Evolutionary conservation across 306 rosid genomes (phyloP), one percentile per base, ranked within the genome.

Genomic region (Elaeagnus macrophylla): DNA sequence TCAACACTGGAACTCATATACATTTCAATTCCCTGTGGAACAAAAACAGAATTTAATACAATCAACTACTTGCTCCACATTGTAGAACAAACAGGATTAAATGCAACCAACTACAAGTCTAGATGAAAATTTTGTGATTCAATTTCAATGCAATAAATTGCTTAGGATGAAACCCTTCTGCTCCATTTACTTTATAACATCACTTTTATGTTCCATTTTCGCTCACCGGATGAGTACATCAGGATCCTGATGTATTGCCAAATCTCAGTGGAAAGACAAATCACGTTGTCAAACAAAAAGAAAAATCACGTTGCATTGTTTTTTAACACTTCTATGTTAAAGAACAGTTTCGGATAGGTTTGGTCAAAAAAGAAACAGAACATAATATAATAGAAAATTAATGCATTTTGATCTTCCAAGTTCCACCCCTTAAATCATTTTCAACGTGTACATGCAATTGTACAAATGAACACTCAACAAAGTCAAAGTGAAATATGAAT

Each of bases 21-120:
- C 99, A 93, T 93, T 79, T 93, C 96, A 60, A 93, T 76, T 70
- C 96, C 99, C 99, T 93, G 90, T 59, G 57, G 17, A 15, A 56
- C 62, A 71, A 48, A 59, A 36, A 32, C 53, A 62, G 46, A 39
- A 45, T 11, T 73, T 46, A 53, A 65, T 41, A 61, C 35, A 55
- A 60, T 53, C 14, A 35, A 40, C 59, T 6, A 58, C 46, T 8
- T 20, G 46, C 60, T 17, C 19, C 48, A 54, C 17, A 45, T 48
- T 16, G 50, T 2, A 17, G 40, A 46, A 14, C 41, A 35, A 16
- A 53, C 54, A 46, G 44, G 17, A 32, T 51, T 44, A 14, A 49
- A 15, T 9, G 15, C 13, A 45, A 11, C 13, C 13, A 10, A 11
- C 8, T 12, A 45, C 12, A 10, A 45, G 1, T 16, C 10, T 20